A percentile compares a stretch with the other conserved stretches of the same genome.
Evolutionary conservation across 208 protist genomes (phyloP).

Genomic region (Trypanosoma caninum): DNA sequence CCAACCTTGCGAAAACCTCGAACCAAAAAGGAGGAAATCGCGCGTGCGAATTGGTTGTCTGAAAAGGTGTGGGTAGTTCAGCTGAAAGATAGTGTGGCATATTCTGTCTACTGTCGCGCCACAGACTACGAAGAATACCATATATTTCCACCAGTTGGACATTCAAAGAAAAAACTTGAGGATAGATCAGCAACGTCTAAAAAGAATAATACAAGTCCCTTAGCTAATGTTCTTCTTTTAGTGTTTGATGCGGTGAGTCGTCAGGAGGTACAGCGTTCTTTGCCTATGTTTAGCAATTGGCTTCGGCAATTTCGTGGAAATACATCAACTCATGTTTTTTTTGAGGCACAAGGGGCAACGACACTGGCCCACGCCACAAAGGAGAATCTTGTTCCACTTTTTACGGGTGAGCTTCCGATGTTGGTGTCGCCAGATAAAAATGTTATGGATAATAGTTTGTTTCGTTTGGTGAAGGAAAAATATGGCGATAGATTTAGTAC

Average conservation of each 20-base stretch:
- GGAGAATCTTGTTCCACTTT: conserved; percentile 33
- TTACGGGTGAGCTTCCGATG: conserved; percentile 14
- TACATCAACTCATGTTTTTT: conserved; percentile 24
- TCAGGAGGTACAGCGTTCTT: conserved; percentile 40
- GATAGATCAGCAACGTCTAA: neutral
- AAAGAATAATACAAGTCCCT: conserved; percentile 11
- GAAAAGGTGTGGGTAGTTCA: conserved; percentile 34
- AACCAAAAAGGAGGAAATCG: conserved; percentile 15
- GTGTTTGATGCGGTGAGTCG: conserved; percentile 64
- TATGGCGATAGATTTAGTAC: conserved; percentile 37
- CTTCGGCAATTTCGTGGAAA: conserved; percentile 33
- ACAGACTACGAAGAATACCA: conserved; percentile 52
- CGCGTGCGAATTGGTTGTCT: conserved; percentile 27
- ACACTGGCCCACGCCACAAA: conserved; percentile 40
- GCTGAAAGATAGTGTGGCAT: conserved; percentile 36
- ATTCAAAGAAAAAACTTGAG: neutral
- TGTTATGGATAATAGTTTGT: conserved; percentile 26
- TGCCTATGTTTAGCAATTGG: conserved; percentile 50
- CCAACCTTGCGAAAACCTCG: conserved; percentile 11
- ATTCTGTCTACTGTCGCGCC: conserved; percentile 37
- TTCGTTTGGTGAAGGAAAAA: conserved; percentile 35
- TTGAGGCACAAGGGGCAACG: conserved; percentile 38
- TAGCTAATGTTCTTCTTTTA: conserved; percentile 47
- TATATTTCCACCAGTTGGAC: conserved; percentile 33
- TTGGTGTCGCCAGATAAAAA: neutral